These are phyloP conservation scores for Suillus plorans DNA, from an alignment of 768 basidiomycete genomes.

Conservation along the genomic window DNA sequence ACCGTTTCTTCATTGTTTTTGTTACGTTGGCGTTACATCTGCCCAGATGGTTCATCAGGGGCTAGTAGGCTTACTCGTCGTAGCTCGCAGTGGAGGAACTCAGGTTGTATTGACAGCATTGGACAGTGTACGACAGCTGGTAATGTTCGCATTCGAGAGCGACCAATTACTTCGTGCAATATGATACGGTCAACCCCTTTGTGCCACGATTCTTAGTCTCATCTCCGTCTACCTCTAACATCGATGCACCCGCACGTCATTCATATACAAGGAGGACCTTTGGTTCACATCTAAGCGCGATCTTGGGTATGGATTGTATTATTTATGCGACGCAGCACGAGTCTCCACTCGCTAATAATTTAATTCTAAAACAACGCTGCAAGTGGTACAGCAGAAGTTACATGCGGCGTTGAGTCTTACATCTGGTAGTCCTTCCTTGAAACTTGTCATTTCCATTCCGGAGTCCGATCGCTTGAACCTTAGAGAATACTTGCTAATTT, in stretches of 20 bases:
- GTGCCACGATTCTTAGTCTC: neutral
- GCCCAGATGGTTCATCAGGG: neutral
- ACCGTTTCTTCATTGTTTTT: neutral
- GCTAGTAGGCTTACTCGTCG: neutral
- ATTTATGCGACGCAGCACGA: neutral
- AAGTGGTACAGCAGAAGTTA: neutral
- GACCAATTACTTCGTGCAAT: neutral
- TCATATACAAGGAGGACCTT: neutral
- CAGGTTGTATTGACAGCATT: neutral
- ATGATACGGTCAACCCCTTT: neutral
- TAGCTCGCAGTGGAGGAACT: neutral
- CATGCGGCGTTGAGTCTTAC: neutral
- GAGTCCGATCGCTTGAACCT: too few relatives aligned
- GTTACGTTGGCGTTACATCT: neutral
- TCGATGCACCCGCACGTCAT: neutral
- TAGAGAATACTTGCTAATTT: neutral
- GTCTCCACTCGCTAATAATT: neutral
- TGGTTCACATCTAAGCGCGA: neutral
- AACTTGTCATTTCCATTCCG: neutral
- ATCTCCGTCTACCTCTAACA: neutral
- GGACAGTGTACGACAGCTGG: neutral
- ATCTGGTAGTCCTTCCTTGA: neutral
- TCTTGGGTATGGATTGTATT: neutral
- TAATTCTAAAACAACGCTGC: neutral
- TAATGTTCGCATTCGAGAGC: neutral